Evolutionary conservation across 2,329 filamentous ascomycete genomes (phyloP).

Genomic region (Cadophora luteo-olivacea): DNA sequence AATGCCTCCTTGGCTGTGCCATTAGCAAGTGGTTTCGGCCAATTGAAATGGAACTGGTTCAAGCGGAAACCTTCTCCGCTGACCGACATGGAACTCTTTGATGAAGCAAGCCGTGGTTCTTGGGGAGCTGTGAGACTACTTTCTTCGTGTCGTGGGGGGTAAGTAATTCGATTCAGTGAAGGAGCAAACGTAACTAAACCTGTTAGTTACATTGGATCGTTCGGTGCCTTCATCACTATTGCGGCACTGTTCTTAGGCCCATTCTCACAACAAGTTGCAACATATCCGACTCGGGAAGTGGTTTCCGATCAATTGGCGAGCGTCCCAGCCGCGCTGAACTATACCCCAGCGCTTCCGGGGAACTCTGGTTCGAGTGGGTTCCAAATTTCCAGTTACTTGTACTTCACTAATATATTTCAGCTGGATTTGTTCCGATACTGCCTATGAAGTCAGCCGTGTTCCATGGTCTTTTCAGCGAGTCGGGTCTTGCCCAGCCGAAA

Average conservation of each 20-base stretch:
- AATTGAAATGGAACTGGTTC: conserved; percentile 21
- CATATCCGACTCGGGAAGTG: conserved; percentile 16
- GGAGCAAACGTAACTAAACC: neutral
- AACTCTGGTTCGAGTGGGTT: conserved; percentile 11
- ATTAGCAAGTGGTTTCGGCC: conserved; percentile 16
- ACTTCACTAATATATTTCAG: neutral
- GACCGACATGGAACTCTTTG: conserved; percentile 20
- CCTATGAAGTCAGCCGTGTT: conserved; percentile 22
- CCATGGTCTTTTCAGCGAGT: conserved; percentile 19
- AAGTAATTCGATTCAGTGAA: neutral
- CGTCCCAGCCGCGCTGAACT: conserved; percentile 12
- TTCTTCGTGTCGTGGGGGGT: conserved; percentile 8
- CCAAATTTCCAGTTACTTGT: too few relatives aligned
- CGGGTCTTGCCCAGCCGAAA: conserved; percentile 1
- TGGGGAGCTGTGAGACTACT: conserved; percentile 15
- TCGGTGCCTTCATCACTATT: conserved; percentile 17
- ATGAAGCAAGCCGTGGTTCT: conserved; percentile 21
- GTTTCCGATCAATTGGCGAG: conserved; percentile 14
- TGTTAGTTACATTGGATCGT: conserved; percentile 6
- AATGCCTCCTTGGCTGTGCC: conserved; percentile 16
- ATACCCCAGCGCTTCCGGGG: conserved; percentile 18
- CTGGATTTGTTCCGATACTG: conserved; percentile 20
- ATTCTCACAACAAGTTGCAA: conserved; percentile 22
- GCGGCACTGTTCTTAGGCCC: conserved; percentile 15
- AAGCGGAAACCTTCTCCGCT: conserved; percentile 12